A percentile compares a stretch with the other conserved stretches of the same genome.
phyloP scores from a whole-genome alignment of 352 stramenopile genomes.

The Globisporangium apiculatum region DNA sequence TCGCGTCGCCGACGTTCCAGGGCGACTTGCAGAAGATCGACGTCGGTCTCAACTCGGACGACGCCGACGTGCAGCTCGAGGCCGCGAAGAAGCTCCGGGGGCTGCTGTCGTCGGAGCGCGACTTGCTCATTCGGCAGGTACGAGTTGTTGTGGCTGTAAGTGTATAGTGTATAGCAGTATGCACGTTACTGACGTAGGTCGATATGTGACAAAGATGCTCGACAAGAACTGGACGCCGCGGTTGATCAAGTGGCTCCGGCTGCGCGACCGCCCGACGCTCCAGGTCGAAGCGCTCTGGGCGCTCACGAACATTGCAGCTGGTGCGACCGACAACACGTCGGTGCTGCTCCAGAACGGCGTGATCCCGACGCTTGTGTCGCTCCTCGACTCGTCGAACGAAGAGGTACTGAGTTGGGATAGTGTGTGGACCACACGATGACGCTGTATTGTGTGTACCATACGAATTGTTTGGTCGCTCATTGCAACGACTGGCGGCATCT shows the following conservation, averaged over 20 bases:
- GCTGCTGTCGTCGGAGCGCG: conserved; percentile 73
- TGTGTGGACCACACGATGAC: background rate
- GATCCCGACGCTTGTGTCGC: conserved; percentile 87
- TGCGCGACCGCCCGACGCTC: conserved; percentile 71
- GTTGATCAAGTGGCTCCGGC: conserved; percentile 78
- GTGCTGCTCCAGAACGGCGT: conserved; percentile 90
- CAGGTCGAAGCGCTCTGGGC: conserved; percentile 93
- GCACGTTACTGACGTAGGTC: no score
- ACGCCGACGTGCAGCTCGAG: conserved; percentile 76
- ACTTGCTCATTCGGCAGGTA: conserved; percentile 83
- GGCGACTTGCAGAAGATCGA: conserved; percentile 81
- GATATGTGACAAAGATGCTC: conserved; percentile 45
- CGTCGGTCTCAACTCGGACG: conserved; percentile 68
- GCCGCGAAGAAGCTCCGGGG: conserved; percentile 85
- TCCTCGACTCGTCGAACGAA: conserved; percentile 88
- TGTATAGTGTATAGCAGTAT: no score
- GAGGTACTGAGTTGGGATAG: conserved; percentile 42
- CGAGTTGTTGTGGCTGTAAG: background rate
- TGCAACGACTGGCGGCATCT: background rate
- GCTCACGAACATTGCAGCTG: conserved; percentile 93
- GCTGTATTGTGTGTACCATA: background rate
- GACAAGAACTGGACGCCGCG: conserved; percentile 87
- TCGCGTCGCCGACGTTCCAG: conserved; percentile 59
- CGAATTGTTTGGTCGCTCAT: background rate
- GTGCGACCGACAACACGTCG: conserved; percentile 88